These are phyloP conservation scores for Podospora didyma DNA, from an alignment of 495 filamentous ascomycete species.

Conservation along the genomic window DNA sequence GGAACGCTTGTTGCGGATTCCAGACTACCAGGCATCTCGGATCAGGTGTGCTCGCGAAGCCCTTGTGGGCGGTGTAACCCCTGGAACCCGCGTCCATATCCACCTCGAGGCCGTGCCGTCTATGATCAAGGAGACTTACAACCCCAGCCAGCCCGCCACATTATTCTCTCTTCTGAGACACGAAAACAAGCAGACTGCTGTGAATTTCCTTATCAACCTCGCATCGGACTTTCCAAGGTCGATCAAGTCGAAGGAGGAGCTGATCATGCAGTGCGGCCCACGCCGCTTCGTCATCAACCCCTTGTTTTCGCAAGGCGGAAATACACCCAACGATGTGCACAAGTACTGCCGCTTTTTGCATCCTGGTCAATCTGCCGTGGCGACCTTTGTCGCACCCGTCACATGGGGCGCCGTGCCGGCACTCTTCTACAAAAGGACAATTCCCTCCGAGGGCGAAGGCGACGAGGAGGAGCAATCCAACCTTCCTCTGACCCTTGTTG, in stretches of 20 bases:
- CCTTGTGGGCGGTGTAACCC: slow-evolving; percentile 75
- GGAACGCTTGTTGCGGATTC: slow-evolving; percentile 75
- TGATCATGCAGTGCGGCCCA: slow-evolving; percentile 85
- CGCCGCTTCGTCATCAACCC: slow-evolving; percentile 84
- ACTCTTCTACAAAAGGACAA: slow-evolving; percentile 70
- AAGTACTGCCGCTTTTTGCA: slow-evolving; percentile 94
- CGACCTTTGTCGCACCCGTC: slow-evolving; percentile 82
- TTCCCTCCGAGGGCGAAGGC: slow-evolving; percentile 24
- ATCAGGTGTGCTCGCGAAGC: slow-evolving; percentile 73
- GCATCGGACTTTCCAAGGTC: slow-evolving; percentile 65
- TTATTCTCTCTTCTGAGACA: slow-evolving; percentile 86
- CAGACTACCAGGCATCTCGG: slow-evolving; percentile 77
- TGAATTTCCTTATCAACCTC: slow-evolving; percentile 83
- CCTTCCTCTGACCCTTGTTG: slow-evolving; percentile 63
- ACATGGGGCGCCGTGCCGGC: slow-evolving; percentile 89
- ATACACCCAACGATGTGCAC: slow-evolving; percentile 90
- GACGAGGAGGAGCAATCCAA: slow-evolving; percentile 23
- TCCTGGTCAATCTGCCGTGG: slow-evolving; percentile 85
- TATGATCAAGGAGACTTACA: slow-evolving; percentile 49
- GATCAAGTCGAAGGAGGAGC: slow-evolving; percentile 82
- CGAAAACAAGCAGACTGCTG: slow-evolving; percentile 85
- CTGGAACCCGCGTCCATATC: slow-evolving; percentile 76
- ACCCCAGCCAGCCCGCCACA: slow-evolving; percentile 55
- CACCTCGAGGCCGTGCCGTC: slow-evolving; percentile 71
- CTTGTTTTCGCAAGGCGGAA: slow-evolving; percentile 77